phyloP scores from a whole-genome alignment of 768 basidiomycete genomes.

The Trametes sanguinea region DNA sequence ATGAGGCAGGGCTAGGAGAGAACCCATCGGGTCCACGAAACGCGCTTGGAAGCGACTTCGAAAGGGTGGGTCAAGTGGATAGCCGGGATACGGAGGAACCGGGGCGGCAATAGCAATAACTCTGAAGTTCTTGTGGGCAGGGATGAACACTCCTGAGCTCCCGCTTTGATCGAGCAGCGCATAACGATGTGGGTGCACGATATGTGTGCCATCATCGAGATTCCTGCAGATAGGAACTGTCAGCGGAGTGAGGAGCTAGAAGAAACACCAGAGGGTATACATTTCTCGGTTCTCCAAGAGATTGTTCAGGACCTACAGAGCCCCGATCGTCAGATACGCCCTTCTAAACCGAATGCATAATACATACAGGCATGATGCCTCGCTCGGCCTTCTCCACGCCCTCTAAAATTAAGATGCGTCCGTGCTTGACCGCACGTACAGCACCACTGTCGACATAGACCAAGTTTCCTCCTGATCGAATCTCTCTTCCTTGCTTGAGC shows the following conservation, averaged over 20 bases:
- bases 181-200: constrained; percentile 63
- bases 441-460: constrained; percentile 71
- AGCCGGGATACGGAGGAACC: constrained; percentile 67
- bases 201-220: constrained; percentile 69
- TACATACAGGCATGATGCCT: constrained; percentile 67
- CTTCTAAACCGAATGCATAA: not conserved
- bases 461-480: constrained; percentile 58
- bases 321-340: not conserved
- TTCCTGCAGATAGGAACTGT: constrained; percentile 45
- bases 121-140: constrained; percentile 67
- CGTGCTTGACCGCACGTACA: constrained; percentile 65
- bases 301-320: constrained; percentile 53
- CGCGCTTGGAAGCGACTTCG: constrained; percentile 70
- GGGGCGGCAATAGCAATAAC: constrained; percentile 72
- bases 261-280: constrained; percentile 33
- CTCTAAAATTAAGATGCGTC: constrained; percentile 64
- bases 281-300: constrained; percentile 73
- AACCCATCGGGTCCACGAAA: constrained; percentile 61
- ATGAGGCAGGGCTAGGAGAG: constrained; percentile 45
- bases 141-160: constrained; percentile 46
- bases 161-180: constrained; percentile 43
- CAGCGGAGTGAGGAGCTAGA: not conserved
- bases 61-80: constrained; percentile 66
- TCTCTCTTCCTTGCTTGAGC: constrained; percentile 70
- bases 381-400: constrained; percentile 74